A percentile compares a stretch with the other conserved stretches of the same genome.
These are phyloP conservation scores for Arthroderma uncinatum DNA, from an alignment of 2,329 filamentous ascomycete genomes.

Conservation along the genomic window DNA sequence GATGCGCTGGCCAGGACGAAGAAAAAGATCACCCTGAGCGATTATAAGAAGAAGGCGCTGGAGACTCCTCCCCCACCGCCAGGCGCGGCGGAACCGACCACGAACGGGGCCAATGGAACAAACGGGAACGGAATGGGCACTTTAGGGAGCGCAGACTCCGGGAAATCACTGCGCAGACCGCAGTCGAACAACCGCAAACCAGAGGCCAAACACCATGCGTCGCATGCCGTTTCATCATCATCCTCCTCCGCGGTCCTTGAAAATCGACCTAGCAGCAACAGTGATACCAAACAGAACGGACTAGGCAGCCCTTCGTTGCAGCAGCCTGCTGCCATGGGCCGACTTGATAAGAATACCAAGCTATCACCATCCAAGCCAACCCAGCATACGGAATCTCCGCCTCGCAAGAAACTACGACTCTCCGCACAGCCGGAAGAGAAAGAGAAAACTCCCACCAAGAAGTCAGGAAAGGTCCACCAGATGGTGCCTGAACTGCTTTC, in stretches of 20 bases:
- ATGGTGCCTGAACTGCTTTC: constrained; percentile 32
- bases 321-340: neutral
- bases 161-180: neutral
- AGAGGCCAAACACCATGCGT: constrained; percentile 16
- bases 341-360: neutral
- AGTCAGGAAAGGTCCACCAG: constrained; percentile 17
- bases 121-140: neutral
- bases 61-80: constrained; percentile 15
- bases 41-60: constrained; percentile 48
- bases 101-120: constrained; percentile 1
- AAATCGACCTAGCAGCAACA: neutral
- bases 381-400: constrained; percentile 9
- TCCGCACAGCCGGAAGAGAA: constrained; percentile 15
- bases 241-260: neutral
- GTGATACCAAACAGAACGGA: neutral
- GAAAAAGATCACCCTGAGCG: constrained; percentile 52
- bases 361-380: neutral
- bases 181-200: neutral
- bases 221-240: constrained; percentile 11
- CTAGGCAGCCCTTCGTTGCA: neutral
- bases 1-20: constrained; percentile 32
- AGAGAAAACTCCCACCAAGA: constrained; percentile 13
- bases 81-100: neutral
- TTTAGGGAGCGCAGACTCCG: neutral
- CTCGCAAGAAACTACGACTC: constrained; percentile 32